These are phyloP conservation scores for Neurospora sp. DNA, from an alignment of 495 filamentous ascomycete species.

Conservation along the genomic window DNA sequence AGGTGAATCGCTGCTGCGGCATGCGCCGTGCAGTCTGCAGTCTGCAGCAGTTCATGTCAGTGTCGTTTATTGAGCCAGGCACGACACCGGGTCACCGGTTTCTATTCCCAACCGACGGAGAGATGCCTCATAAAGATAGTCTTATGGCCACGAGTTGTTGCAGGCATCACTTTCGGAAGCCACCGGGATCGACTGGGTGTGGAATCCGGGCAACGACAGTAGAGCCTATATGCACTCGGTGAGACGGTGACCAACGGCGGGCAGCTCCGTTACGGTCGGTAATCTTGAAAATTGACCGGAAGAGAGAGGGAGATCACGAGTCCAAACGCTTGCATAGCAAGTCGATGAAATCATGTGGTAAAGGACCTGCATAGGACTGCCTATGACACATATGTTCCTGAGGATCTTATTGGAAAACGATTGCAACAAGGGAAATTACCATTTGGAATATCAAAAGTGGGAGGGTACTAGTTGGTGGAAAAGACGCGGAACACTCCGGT, in stretches of 20 bases:
- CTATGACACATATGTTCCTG: background rate
- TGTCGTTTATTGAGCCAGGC: background rate
- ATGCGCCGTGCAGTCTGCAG: background rate
- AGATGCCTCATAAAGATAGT: background rate
- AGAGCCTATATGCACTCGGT: background rate
- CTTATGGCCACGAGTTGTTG: background rate
- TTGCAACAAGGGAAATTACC: background rate
- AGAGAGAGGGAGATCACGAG: background rate
- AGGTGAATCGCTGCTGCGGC: background rate
- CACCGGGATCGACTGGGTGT: background rate
- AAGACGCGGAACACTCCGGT: background rate
- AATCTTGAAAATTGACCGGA: background rate
- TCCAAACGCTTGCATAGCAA: background rate
- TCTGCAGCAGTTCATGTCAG: background rate
- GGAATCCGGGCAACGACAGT: background rate
- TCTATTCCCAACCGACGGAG: background rate
- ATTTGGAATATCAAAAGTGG: background rate
- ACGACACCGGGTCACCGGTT: background rate
- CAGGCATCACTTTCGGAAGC: conserved; percentile 6
- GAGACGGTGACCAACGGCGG: background rate
- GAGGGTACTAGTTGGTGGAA: background rate
- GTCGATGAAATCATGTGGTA: background rate
- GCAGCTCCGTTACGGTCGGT: background rate
- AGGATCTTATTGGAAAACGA: background rate
- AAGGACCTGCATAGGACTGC: background rate